Conservation (phyloP, 768 basidiomycete species). For the Phanerodontia chrysosporium region DNA sequence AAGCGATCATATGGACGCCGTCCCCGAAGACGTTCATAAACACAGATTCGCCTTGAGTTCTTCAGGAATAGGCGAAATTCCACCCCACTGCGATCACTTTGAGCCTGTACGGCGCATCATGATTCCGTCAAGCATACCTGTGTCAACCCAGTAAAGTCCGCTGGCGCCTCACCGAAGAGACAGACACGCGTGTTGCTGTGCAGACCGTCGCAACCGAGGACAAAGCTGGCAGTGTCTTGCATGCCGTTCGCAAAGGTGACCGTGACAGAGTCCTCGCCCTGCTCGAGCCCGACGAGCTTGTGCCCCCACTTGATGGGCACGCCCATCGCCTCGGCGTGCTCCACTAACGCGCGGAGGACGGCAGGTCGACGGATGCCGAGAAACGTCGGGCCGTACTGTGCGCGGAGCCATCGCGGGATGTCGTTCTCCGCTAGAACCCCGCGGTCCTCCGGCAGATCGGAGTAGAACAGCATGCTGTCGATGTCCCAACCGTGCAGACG, state of each 20-base stretch:
- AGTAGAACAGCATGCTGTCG: slow-evolving; percentile 8
- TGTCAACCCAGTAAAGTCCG: slow-evolving; percentile 5
- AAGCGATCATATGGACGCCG: slow-evolving; percentile 35
- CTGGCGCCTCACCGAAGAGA: slow-evolving; percentile 4
- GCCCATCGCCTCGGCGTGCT: slow-evolving; percentile 28
- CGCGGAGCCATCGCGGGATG: not conserved
- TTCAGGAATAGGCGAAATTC: not conserved
- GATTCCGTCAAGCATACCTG: not conserved
- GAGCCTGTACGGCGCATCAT: no score
- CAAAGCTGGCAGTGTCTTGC: slow-evolving; percentile 33
- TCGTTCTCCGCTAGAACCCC: slow-evolving; percentile 5
- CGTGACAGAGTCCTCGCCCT: slow-evolving; percentile 25
- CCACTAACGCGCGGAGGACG: slow-evolving; percentile 29
- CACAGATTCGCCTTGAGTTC: not conserved
- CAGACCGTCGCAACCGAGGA: slow-evolving; percentile 43
- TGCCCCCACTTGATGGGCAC: slow-evolving; percentile 33
- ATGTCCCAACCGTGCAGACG: not conserved
- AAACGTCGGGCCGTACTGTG: not conserved
- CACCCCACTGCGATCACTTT: slow-evolving; percentile 2
- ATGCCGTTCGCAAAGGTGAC: slow-evolving; percentile 34
- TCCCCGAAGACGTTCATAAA: slow-evolving; percentile 25
- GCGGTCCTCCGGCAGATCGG: slow-evolving; percentile 9
- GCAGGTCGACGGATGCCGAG: slow-evolving; percentile 24
- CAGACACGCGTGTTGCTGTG: slow-evolving; percentile 34
- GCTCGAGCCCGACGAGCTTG: slow-evolving; percentile 29